phyloP scores from a whole-genome alignment of 2,329 filamentous ascomycete genomes.

The Diaporthe helianthi region DNA sequence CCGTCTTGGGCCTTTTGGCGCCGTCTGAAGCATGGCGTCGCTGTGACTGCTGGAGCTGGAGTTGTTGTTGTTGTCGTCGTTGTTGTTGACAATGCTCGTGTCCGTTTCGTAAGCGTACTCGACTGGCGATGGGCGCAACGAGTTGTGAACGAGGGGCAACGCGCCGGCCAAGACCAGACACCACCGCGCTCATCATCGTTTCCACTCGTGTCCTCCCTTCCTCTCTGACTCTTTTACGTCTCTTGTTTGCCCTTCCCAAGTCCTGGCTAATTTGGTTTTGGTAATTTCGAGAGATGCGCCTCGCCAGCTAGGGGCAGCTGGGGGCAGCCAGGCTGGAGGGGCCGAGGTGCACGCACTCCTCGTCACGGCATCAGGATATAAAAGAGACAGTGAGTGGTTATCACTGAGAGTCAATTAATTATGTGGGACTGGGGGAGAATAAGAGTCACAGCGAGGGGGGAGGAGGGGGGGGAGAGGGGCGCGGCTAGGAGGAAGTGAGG shows the following conservation, averaged over 20 bases:
- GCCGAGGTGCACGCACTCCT: slow-evolving; percentile 10
- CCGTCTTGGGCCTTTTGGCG: slow-evolving; percentile 54
- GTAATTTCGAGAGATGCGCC: background rate
- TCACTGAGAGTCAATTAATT: background rate
- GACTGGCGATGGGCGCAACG: slow-evolving; percentile 10
- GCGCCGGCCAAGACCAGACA: slow-evolving; percentile 15
- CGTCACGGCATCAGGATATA: slow-evolving; percentile 28
- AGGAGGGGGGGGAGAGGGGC: background rate
- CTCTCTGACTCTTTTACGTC: background rate
- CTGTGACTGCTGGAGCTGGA: slow-evolving; percentile 7
- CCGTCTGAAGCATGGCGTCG: slow-evolving; percentile 28
- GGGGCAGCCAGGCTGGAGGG: slow-evolving; percentile 2
- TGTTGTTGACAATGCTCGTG: background rate
- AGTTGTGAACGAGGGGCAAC: background rate
- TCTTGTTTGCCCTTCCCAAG: background rate
- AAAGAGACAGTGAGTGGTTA: background rate
- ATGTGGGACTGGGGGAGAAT: background rate
- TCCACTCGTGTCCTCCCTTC: background rate
- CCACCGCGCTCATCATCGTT: slow-evolving; percentile 23
- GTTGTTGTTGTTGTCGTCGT: slow-evolving; percentile 1
- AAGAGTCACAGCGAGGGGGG: background rate
- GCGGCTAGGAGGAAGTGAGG: slow-evolving; percentile 10
- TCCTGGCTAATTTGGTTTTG: too few relatives aligned
- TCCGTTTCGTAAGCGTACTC: slow-evolving; percentile 3
- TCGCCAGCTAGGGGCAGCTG: slow-evolving; percentile 15